phyloP scores from a whole-genome alignment of 805 yeast genomes.

The Metschnikowia henanensis region DNA sequence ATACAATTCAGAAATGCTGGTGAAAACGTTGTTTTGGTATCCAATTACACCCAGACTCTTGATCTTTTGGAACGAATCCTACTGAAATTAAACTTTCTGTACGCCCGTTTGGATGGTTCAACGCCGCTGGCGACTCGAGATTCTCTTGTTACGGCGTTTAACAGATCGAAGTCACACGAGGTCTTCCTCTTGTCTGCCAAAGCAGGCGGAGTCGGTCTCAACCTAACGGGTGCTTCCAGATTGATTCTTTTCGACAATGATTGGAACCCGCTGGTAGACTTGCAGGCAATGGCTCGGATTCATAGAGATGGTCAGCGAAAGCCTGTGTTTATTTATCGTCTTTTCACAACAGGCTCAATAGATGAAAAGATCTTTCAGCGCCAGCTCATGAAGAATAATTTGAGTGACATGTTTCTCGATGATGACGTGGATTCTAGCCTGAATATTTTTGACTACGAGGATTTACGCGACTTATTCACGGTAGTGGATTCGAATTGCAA shows the following conservation, averaged over 20 bases:
- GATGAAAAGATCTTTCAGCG: slow-evolving; percentile 95
- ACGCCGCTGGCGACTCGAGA: slow-evolving; percentile 70
- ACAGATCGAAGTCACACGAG: slow-evolving; percentile 40
- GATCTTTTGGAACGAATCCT: slow-evolving; percentile 69
- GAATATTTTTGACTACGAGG: slow-evolving; percentile 67
- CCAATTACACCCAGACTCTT: slow-evolving; percentile 85
- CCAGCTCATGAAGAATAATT: slow-evolving; percentile 78
- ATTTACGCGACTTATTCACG: slow-evolving; percentile 74
- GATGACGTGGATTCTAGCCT: slow-evolving; percentile 45
- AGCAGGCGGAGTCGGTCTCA: slow-evolving; percentile 93
- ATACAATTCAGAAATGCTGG: slow-evolving; percentile 40
- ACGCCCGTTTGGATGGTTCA: slow-evolving; percentile 77
- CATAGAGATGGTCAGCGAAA: slow-evolving; percentile 90
- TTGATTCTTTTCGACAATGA: slow-evolving; percentile 87
- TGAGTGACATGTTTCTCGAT: slow-evolving; percentile 69
- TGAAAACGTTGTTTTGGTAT: slow-evolving; percentile 84
- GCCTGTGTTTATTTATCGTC: slow-evolving; percentile 78
- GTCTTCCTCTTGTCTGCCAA: slow-evolving; percentile 83
- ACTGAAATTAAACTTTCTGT: slow-evolving; percentile 47
- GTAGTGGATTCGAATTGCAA: slow-evolving; percentile 53
- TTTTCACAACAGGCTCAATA: slow-evolving; percentile 84
- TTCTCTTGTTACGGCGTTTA: slow-evolving; percentile 66
- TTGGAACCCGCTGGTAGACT: slow-evolving; percentile 94
- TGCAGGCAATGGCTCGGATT: slow-evolving; percentile 94
- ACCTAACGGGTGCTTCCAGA: slow-evolving; percentile 87